Percentiles rank a stretch among this genome's conserved stretches.
Evolutionary conservation across 179 eudicot species (phyloP).

Genomic region (Camellia oleifera): DNA sequence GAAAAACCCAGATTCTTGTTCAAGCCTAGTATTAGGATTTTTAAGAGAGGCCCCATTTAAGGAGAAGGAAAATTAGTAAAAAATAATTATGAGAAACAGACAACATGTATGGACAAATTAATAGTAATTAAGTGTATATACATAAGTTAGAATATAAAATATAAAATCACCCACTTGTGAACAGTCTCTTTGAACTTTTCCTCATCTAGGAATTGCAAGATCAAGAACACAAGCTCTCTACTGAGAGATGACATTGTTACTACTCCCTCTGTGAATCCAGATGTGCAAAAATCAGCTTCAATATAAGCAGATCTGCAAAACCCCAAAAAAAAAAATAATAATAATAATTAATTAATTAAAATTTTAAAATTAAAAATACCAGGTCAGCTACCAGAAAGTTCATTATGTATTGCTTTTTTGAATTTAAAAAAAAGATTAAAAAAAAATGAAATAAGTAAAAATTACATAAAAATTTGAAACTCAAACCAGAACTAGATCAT

Average conservation of each 20-base stretch:
- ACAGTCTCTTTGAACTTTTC: conserved; percentile 92
- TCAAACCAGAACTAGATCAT: conserved; percentile 18
- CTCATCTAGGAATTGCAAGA: conserved; percentile 93
- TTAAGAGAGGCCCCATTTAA: background rate
- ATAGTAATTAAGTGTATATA: background rate
- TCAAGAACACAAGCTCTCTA: conserved; percentile 93
- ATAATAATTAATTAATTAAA: background rate
- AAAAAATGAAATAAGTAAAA: background rate
- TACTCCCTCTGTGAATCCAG: conserved; percentile 31
- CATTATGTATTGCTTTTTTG: conserved; percentile 10
- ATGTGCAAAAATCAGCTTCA: conserved; percentile 24
- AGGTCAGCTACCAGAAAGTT: conserved; percentile 29
- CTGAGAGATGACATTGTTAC: conserved; percentile 82
- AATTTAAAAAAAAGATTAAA: conserved; percentile 7
- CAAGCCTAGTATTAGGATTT: conserved; percentile 46
- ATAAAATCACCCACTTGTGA: conserved; percentile 61
- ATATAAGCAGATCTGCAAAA: conserved; percentile 58
- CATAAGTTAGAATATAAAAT: background rate
- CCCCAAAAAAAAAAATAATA: conserved; percentile 6
- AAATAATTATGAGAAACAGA: background rate
- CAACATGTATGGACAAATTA: background rate
- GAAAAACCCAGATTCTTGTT: conserved; percentile 94
- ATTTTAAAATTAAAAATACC: background rate
- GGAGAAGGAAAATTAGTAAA: background rate
- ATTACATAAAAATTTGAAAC: background rate